Conservation (phyloP, 148 eudicot genomes). For the Spergularia bocconei region DNA sequence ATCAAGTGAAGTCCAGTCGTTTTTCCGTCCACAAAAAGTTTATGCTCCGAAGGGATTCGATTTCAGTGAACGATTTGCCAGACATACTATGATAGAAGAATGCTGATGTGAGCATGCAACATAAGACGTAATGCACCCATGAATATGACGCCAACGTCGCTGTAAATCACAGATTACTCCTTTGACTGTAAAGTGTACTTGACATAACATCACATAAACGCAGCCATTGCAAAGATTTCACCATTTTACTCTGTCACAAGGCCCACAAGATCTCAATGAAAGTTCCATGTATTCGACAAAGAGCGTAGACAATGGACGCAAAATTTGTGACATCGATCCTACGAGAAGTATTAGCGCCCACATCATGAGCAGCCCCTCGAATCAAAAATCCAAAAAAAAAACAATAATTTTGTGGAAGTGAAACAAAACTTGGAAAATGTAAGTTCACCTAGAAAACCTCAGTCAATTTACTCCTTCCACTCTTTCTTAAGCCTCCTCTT, state of each 20-base stretch:
- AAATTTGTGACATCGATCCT: slow-evolving; percentile 13
- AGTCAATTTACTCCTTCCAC: slow-evolving; percentile 8
- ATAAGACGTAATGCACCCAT: no score
- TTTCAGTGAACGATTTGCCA: no score
- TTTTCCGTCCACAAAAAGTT: no score
- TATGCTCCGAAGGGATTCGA: no score
- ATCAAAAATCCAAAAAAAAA: slow-evolving; percentile 13
- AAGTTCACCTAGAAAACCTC: slow-evolving; percentile 1
- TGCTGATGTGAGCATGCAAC: no score
- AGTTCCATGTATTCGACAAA: neutral
- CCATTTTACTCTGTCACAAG: neutral
- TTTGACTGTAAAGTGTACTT: no score
- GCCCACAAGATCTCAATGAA: slow-evolving; percentile 9
- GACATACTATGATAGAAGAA: no score
- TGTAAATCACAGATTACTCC: no score
- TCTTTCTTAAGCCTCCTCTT: slow-evolving; percentile 45
- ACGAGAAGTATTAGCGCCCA: slow-evolving; percentile 5
- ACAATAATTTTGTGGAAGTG: neutral
- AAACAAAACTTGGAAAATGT: slow-evolving; percentile 14
- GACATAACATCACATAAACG: neutral
- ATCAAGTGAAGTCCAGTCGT: no score
- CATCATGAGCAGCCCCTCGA: neutral
- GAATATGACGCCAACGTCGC: no score
- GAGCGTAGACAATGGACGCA: neutral
- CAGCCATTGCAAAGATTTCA: neutral